phyloP scores from a whole-genome alignment of 805 yeast species.

The Osmozyma mogii region DNA sequence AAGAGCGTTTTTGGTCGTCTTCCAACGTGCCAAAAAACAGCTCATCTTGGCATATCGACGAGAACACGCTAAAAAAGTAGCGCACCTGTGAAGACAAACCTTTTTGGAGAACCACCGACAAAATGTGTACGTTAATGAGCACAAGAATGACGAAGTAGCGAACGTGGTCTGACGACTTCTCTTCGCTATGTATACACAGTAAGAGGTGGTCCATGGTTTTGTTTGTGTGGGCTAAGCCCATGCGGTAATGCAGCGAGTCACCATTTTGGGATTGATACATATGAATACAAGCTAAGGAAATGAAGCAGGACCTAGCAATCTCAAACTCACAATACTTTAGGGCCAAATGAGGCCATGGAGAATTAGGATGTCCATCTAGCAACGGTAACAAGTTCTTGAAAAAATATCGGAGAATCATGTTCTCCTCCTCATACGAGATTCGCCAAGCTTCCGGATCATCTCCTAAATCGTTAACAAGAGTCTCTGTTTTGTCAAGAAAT shows the following conservation, averaged over 20 bases:
- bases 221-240: constrained; percentile 47
- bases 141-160: constrained; percentile 38
- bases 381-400: constrained; percentile 46
- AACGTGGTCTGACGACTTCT: constrained; percentile 3
- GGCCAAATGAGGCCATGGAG: constrained; percentile 57
- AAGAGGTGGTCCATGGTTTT: constrained; percentile 49
- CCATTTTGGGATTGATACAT: constrained; percentile 46
- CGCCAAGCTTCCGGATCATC: constrained; percentile 1
- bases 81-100: constrained; percentile 47
- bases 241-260: constrained; percentile 41
- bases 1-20: constrained; percentile 41
- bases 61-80: constrained; percentile 41
- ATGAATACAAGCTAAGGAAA: constrained; percentile 49
- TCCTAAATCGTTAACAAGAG: constrained; percentile 5
- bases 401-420: constrained; percentile 47
- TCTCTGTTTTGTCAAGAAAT: constrained; percentile 11
- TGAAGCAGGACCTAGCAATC: constrained; percentile 50
- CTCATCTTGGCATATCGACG: constrained; percentile 39
- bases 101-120: constrained; percentile 46
- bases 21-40: constrained; percentile 34
- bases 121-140: constrained; percentile 45
- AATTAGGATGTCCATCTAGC: constrained; percentile 51
- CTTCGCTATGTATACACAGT: constrained; percentile 24
- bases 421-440: constrained; percentile 40
- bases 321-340: constrained; percentile 50